Evolutionary conservation across 2,329 filamentous ascomycete genomes (phyloP).

Genomic region (Aspergillus japonicus): DNA sequence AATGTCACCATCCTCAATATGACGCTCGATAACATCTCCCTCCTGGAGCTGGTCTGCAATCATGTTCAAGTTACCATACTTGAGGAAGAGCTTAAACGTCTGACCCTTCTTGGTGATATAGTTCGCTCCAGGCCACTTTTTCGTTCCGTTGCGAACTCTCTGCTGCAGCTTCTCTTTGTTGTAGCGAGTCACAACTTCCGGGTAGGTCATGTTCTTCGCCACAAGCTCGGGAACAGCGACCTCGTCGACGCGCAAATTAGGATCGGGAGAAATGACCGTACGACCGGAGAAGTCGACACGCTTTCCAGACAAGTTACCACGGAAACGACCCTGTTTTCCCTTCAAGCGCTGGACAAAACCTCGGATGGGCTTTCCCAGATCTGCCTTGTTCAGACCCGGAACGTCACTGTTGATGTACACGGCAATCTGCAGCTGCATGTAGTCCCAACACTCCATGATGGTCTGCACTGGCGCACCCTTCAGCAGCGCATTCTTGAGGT

Average conservation of each 20-base stretch:
- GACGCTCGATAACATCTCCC: slow-evolving; percentile 89
- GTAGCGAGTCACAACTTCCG: slow-evolving; percentile 78
- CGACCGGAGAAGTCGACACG: slow-evolving; percentile 97
- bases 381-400: slow-evolving; percentile 84
- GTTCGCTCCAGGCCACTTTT: slow-evolving; percentile 85
- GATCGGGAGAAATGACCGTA: slow-evolving; percentile 96
- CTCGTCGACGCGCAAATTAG: slow-evolving; percentile 88
- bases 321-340: slow-evolving; percentile 95
- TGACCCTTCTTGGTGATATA: slow-evolving; percentile 70
- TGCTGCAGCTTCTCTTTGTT: slow-evolving; percentile 79
- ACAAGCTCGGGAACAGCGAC: slow-evolving; percentile 88
- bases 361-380: slow-evolving; percentile 82
- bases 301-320: slow-evolving; percentile 95
- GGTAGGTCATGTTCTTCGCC: slow-evolving; percentile 95
- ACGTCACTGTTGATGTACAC: slow-evolving; percentile 98
- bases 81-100: slow-evolving; percentile 71
- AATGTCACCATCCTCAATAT: slow-evolving; percentile 92
- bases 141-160: slow-evolving; percentile 72
- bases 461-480: slow-evolving; percentile 83
- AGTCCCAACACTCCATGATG: slow-evolving; percentile 98
- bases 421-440: slow-evolving; percentile 88
- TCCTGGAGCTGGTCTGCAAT: slow-evolving; percentile 73
- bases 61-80: slow-evolving; percentile 68
- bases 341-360: slow-evolving; percentile 95
- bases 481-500: slow-evolving; percentile 77